Evolutionary conservation across 805 yeast species (phyloP).

Genomic region (Kodamaea kakaduensis): DNA sequence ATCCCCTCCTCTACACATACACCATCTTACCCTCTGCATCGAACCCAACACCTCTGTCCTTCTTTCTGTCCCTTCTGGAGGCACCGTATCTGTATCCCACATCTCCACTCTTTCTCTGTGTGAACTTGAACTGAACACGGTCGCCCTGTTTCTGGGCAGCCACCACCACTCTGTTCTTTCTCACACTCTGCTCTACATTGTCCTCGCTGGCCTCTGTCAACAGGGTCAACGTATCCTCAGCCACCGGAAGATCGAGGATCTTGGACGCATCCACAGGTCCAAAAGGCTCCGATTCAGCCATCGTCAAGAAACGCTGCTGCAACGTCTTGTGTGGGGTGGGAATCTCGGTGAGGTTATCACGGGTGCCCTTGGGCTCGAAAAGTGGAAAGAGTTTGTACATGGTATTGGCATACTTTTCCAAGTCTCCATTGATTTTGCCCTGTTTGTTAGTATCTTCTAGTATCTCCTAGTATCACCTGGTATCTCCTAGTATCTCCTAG

Average conservation of each 20-base stretch:
- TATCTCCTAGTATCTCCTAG: not conserved
- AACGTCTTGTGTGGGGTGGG: conserved; percentile 83
- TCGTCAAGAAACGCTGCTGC: conserved; percentile 76
- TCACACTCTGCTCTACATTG: conserved; percentile 32
- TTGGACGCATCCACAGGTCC: conserved; percentile 95
- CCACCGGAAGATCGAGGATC: conserved; percentile 81
- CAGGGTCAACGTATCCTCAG: conserved; percentile 68
- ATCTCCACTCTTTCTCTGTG: conserved; percentile 71
- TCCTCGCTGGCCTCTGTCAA: conserved; percentile 57
- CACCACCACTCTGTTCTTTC: conserved; percentile 32
- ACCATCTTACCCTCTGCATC: conserved; percentile 63
- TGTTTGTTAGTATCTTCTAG: conserved; percentile 13
- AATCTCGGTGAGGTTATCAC: conserved; percentile 88
- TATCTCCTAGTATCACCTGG: not conserved
- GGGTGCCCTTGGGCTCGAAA: conserved; percentile 36
- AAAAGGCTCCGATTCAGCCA: conserved; percentile 92
- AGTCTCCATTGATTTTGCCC: conserved; percentile 35
- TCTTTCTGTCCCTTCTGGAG: conserved; percentile 80
- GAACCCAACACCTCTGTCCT: conserved; percentile 71
- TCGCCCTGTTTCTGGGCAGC: conserved; percentile 70
- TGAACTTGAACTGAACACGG: conserved; percentile 66
- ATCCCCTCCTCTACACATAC: conserved; percentile 28
- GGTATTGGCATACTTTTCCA: conserved; percentile 53
- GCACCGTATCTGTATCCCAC: conserved; percentile 94
- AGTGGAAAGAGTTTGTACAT: conserved; percentile 83